Evolutionary conservation across 768 basidiomycete genomes (phyloP), one percentile per base, ranked within the genome.

Genomic region (Auriscalpium orientale): DNA sequence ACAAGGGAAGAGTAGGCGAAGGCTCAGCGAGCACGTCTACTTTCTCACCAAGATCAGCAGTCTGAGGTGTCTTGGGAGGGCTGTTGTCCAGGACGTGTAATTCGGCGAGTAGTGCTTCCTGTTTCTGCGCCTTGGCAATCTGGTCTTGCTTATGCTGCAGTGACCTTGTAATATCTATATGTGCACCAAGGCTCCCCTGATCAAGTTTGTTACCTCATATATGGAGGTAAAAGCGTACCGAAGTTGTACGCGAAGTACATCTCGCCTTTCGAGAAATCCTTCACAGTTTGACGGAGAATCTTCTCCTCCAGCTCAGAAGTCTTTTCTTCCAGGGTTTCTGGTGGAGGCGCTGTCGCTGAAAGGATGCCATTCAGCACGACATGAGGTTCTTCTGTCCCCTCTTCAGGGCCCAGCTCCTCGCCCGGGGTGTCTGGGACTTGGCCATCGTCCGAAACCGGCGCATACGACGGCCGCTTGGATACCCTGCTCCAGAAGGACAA

Each of bases 181-280:
- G 49, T 36, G 20, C 20, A 28, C 46, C 56, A 22, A 59, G 28
- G 28, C 28, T 28, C 28, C 28, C 28, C 28, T 28, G 28, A 28
- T 28, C 5, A 28, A 28, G 28, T 28, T 7, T 28, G 28, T 28
- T 28, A 28, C 28, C 28, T 28, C 28, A 28, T 28, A 28, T 28
- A 28, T 28, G 28, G 28, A 28, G 28, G 5, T 5, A 28, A 7
- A 4, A 28, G 64, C 75, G 56, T 68, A 88, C 93, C 94, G 62
- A 92, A 93, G 56, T 79, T 83, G 68, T 91, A 88, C 0, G 91
- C 79, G 66, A 91, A 95, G 69, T 88, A 94, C 90, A 97, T 95
- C 47, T 83, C 87, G 11, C 91, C 92, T 63, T 86, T 89, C 13
- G 80, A 76, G 64, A 84, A 91, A 62, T 91, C 86, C 53, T 81